Evolutionary conservation across 805 yeast species (phyloP).

Genomic region (Kuraishia borneana): DNA sequence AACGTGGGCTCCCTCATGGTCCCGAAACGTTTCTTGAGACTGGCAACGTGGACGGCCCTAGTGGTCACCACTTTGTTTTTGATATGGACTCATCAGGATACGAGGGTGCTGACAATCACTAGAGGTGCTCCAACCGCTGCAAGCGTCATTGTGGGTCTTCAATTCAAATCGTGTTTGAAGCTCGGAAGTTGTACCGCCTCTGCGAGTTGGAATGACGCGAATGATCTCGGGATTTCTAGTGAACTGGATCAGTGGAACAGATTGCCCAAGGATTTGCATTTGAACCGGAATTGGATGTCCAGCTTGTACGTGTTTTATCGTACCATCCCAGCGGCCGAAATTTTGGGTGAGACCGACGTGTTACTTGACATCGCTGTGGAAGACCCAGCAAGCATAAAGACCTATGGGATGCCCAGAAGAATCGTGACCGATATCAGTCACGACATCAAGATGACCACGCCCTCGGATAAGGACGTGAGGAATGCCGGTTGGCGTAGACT

Average conservation of each 20-base stretch:
- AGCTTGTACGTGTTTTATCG: conserved; percentile 7
- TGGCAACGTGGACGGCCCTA: too few relatives aligned
- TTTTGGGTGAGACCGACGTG: background rate
- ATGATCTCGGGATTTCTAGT: background rate
- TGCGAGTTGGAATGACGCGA: background rate
- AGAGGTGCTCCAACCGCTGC: too few relatives aligned
- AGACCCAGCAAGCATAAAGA: conserved; percentile 5
- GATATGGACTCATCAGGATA: too few relatives aligned
- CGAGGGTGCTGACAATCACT: too few relatives aligned
- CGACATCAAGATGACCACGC: background rate
- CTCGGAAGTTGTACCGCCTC: background rate
- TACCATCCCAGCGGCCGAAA: conserved; percentile 3
- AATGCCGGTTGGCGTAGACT: conserved; percentile 34
- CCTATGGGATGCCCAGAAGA: too few relatives aligned
- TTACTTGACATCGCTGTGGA: conserved; percentile 8
- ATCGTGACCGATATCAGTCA: conserved; percentile 3
- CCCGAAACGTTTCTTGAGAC: too few relatives aligned
- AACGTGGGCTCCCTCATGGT: too few relatives aligned
- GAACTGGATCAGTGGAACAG: conserved; percentile 6
- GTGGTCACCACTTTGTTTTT: too few relatives aligned
- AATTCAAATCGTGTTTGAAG: conserved; percentile 2
- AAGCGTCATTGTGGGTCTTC: conserved; percentile 1
- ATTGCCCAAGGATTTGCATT: conserved; percentile 11
- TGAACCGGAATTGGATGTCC: conserved; percentile 6
- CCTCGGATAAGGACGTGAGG: conserved; percentile 16